These are phyloP conservation scores for Ceratobasidium sp. DNA, from an alignment of 1,284 basidiomycete species.

Conservation along the genomic window DNA sequence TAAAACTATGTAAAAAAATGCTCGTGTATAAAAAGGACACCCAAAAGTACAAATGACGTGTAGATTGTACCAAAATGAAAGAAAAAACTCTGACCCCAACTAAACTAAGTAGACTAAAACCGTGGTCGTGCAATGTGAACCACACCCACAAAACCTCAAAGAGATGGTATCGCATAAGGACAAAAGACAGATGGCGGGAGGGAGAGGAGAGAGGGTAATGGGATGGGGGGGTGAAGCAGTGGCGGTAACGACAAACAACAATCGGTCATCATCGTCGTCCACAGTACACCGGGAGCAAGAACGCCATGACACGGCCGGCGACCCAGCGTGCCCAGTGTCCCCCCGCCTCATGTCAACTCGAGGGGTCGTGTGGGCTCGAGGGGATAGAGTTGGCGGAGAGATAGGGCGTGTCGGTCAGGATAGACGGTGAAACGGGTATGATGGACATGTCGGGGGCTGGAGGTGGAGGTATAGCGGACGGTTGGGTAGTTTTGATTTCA, in stretches of 20 bases:
- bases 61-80: conserved; percentile 9
- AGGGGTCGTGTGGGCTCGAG: background rate
- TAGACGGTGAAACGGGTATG: background rate
- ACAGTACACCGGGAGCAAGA: conserved; percentile 30
- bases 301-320: conserved; percentile 17
- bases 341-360: conserved; percentile 38
- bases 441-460: background rate
- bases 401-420: conserved; percentile 25
- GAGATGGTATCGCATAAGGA: background rate
- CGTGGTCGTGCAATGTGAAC: no score
- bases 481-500: no score
- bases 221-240: background rate
- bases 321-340: conserved; percentile 1
- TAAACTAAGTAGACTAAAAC: background rate
- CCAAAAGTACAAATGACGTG: conserved; percentile 16
- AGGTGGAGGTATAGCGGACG: no score
- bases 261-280: conserved; percentile 14
- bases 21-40: conserved; percentile 18
- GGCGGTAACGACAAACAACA: background rate
- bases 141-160: conserved; percentile 9
- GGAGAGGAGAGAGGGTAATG: background rate
- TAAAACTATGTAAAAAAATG: conserved; percentile 8
- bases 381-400: conserved; percentile 25
- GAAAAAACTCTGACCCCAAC: background rate
- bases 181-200: background rate